Conservation (phyloP, 2,329 filamentous ascomycete genomes). For the Botrytis fragariae region DNA sequence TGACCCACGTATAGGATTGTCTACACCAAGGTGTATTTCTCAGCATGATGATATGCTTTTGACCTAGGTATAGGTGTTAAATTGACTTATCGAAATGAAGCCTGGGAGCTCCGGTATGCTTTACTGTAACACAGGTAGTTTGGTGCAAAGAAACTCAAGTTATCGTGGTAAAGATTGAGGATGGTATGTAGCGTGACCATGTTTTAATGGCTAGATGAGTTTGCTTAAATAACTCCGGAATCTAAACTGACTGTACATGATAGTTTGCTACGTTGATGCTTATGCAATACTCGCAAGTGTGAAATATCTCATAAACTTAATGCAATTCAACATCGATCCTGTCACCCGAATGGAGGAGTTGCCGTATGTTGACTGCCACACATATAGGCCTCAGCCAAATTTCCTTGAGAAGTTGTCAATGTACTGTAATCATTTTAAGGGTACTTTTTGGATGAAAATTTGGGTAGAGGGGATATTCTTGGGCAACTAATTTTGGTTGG, state of each 20-base stretch:
- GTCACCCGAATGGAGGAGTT: not conserved
- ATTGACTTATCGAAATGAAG: not conserved
- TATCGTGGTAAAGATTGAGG: not conserved
- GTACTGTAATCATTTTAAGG: accelerated
- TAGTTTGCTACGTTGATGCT: not conserved
- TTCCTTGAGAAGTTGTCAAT: not conserved
- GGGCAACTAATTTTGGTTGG: accelerated
- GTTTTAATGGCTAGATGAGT: not conserved
- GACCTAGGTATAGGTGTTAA: not conserved
- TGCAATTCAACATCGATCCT: not conserved
- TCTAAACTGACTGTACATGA: not conserved
- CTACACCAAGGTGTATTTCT: not conserved
- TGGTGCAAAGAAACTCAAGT: not conserved
- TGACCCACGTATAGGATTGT: not conserved
- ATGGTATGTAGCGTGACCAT: no score
- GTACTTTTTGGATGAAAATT: not conserved
- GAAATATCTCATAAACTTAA: not conserved
- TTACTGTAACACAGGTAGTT: not conserved
- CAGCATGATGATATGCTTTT: not conserved
- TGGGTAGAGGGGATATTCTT: accelerated
- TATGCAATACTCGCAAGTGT: not conserved
- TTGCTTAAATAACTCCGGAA: not conserved
- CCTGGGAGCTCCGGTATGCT: not conserved
- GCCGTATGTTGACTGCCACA: not conserved
- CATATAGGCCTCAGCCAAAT: not conserved